Evolutionary conservation across 148 eudicot genomes (phyloP).

Genomic region (Silene latifolia): DNA sequence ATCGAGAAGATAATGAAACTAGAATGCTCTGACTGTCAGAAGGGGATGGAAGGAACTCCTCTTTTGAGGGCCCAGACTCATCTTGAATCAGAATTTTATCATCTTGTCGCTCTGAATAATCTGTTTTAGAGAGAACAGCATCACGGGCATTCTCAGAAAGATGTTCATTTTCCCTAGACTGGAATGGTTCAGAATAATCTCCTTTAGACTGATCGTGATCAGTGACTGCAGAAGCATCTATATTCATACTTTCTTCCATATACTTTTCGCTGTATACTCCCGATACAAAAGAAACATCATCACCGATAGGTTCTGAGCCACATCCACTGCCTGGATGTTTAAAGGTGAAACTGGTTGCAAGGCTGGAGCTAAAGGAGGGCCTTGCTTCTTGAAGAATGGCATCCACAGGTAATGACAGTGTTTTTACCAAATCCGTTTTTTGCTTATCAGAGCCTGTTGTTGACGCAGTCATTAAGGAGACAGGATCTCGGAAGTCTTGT

Average conservation of each 20-base stretch:
- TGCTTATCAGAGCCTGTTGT: slow-evolving; percentile 22
- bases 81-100: slow-evolving; percentile 31
- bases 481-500: slow-evolving; percentile 38
- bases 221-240: slow-evolving; percentile 27
- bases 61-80: slow-evolving; percentile 44
- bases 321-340: slow-evolving; percentile 20
- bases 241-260: slow-evolving; percentile 22
- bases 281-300: slow-evolving; percentile 26
- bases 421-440: slow-evolving; percentile 29
- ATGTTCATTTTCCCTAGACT: slow-evolving; percentile 11
- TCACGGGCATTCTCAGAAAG: slow-evolving; percentile 22
- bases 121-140: slow-evolving; percentile 25
- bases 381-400: slow-evolving; percentile 13
- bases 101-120: slow-evolving; percentile 36
- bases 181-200: slow-evolving; percentile 23
- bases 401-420: slow-evolving; percentile 28
- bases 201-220: slow-evolving; percentile 11
- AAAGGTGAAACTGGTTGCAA: slow-evolving; percentile 13
- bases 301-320: slow-evolving; percentile 23
- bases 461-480: slow-evolving; percentile 24
- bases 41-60: slow-evolving; percentile 82
- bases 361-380: slow-evolving; percentile 13
- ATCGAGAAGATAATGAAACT: slow-evolving; percentile 83
- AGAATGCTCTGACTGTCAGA: slow-evolving; percentile 84
- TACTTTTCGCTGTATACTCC: slow-evolving; percentile 25